Percentiles rank a stretch among this genome's conserved stretches.
These are phyloP conservation scores for Pythium brachiatum DNA, from an alignment of 352 stramenopile genomes.

Conservation along the genomic window DNA sequence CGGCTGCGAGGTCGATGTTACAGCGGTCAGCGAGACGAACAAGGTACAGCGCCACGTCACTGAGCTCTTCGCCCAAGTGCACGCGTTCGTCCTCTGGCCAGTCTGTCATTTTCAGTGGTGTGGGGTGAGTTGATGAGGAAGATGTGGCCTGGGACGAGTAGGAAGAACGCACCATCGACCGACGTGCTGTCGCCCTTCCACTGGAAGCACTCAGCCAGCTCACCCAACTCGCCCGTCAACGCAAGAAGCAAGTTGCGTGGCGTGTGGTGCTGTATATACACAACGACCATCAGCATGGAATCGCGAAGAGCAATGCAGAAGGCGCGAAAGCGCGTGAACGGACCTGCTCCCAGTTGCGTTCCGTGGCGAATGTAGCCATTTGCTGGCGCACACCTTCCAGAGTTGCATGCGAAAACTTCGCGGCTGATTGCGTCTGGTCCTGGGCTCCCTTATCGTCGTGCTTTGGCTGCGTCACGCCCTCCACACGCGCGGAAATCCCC, in stretches of 20 bases:
- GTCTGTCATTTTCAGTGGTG: conserved; percentile 39
- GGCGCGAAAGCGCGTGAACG: neutral
- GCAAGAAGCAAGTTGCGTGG: conserved; percentile 86
- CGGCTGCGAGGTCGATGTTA: conserved; percentile 83
- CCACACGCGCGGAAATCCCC: neutral
- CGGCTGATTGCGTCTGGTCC: neutral
- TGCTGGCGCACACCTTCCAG: conserved; percentile 28
- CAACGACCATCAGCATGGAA: neutral
- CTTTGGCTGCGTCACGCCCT: neutral
- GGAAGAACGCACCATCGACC: conserved; percentile 9
- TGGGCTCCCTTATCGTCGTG: neutral
- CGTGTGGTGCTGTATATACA: conserved; percentile 16
- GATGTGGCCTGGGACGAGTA: neutral
- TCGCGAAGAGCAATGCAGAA: neutral
- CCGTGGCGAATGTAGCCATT: conserved; percentile 26
- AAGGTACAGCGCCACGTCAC: conserved; percentile 96
- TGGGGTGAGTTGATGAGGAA: no score
- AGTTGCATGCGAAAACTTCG: conserved; percentile 23
- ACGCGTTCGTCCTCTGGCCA: conserved; percentile 74
- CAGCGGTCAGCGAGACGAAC: conserved; percentile 91
- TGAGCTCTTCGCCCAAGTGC: conserved; percentile 94
- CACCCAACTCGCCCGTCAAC: conserved; percentile 86
- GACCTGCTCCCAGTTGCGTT: conserved; percentile 30
- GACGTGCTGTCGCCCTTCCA: conserved; percentile 62
- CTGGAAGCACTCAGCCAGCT: conserved; percentile 90